Conservation (phyloP, 1,284 basidiomycete species). For the Malassezia arunalokei region DNA sequence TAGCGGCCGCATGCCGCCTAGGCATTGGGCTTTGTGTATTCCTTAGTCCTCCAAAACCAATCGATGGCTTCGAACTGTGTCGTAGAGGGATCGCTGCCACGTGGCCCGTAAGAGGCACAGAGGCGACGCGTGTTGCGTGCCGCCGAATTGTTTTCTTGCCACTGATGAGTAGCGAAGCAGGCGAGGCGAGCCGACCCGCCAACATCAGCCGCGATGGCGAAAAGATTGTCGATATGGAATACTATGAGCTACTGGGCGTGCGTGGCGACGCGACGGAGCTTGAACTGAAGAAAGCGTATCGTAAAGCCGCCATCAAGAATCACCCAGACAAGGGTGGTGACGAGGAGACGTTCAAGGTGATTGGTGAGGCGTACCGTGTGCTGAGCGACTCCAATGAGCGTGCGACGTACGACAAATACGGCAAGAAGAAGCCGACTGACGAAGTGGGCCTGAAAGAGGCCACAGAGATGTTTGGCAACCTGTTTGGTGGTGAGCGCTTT, state of each 20-base stretch:
- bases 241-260: slow-evolving; percentile 45
- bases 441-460: slow-evolving; percentile 45
- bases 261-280: slow-evolving; percentile 52
- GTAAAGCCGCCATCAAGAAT: slow-evolving; percentile 87
- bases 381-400: slow-evolving; percentile 59
- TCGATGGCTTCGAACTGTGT: slow-evolving; percentile 1
- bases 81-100: background rate
- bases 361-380: slow-evolving; percentile 55
- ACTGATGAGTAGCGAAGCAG: slow-evolving; percentile 9
- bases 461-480: slow-evolving; percentile 46
- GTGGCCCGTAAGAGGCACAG: background rate
- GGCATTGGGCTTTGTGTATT: slow-evolving; percentile 10
- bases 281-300: slow-evolving; percentile 84
- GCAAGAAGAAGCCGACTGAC: slow-evolving; percentile 54
- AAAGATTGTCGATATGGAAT: slow-evolving; percentile 45
- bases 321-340: slow-evolving; percentile 47
- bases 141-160: too few species aligned
- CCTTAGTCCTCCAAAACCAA: slow-evolving; percentile 15
- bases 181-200: slow-evolving; percentile 11
- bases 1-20: background rate
- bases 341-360: slow-evolving; percentile 36
- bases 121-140: background rate
- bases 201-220: slow-evolving; percentile 40
- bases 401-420: slow-evolving; percentile 87
- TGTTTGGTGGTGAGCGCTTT: slow-evolving; percentile 46